These are phyloP conservation scores for Pelargonium exstipulatum DNA, from an alignment of 441 rosid genomes.

Conservation along the genomic window DNA sequence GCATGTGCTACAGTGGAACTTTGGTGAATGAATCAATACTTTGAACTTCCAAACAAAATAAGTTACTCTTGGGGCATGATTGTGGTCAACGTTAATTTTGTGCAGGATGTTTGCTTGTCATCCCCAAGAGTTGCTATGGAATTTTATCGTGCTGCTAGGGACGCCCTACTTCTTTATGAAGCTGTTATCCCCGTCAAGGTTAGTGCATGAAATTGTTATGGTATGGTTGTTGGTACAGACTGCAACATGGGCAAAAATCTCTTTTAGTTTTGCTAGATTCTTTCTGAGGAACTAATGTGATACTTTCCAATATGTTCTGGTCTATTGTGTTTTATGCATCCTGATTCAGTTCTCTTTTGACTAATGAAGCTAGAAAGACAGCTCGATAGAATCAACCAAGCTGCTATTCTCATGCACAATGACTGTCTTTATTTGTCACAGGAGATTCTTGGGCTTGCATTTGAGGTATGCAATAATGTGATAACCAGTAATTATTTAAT, in stretches of 20 bases:
- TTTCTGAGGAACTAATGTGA: conserved; percentile 3
- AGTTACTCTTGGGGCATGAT: conserved; percentile 8
- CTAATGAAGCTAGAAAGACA: conserved; percentile 86
- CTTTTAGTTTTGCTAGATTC: conserved; percentile 14
- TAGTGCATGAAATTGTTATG: conserved; percentile 30
- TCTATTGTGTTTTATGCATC: conserved; percentile 1
- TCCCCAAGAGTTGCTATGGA: conserved; percentile 84
- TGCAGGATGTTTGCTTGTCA: conserved; percentile 82
- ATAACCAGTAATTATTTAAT: not conserved
- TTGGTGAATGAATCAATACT: not conserved
- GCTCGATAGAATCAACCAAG: conserved; percentile 86
- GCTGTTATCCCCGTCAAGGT: conserved; percentile 92
- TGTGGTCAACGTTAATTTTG: conserved; percentile 20
- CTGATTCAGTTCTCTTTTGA: conserved; percentile 25
- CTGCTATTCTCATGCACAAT: conserved; percentile 85
- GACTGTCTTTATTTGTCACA: conserved; percentile 80
- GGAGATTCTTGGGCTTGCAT: conserved; percentile 84
- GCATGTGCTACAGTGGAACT: not conserved
- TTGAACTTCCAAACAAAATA: not conserved
- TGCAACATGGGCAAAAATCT: not conserved
- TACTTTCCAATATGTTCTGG: conserved; percentile 4
- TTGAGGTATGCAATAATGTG: conserved; percentile 54
- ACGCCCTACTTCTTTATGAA: conserved; percentile 80
- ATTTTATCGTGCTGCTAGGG: conserved; percentile 80
- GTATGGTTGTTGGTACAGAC: not conserved